phyloP scores from a whole-genome alignment of 768 basidiomycete genomes.

The Tephrocybe sp. region DNA sequence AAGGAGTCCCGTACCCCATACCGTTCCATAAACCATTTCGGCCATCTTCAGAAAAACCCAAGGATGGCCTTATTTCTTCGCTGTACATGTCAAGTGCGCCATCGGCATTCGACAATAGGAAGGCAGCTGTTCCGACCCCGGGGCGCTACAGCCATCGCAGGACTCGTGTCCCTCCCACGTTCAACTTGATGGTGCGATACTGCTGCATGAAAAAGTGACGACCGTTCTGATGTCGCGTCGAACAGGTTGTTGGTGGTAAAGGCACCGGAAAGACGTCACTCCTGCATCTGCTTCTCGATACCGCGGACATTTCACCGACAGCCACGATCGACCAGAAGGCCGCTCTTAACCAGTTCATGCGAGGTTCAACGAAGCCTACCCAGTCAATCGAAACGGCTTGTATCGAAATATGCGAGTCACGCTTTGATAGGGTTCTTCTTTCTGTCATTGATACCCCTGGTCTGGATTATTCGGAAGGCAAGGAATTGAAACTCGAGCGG shows the following conservation, averaged over 20 bases:
- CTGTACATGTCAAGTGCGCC: slow-evolving; percentile 67
- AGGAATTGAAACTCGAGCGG: slow-evolving; percentile 75
- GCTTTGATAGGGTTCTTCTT: slow-evolving; percentile 73
- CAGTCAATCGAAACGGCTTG: slow-evolving; percentile 63
- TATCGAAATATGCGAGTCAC: slow-evolving; percentile 81
- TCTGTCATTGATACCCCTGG: slow-evolving; percentile 88
- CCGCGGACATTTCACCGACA: slow-evolving; percentile 75
- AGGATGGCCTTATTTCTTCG: slow-evolving; percentile 57
- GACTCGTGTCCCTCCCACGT: slow-evolving; percentile 66
- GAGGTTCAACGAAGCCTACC: slow-evolving; percentile 58
- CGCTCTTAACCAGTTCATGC: slow-evolving; percentile 63
- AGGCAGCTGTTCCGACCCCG: slow-evolving; percentile 35
- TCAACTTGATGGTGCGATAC: slow-evolving; percentile 74
- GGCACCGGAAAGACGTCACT: slow-evolving; percentile 86
- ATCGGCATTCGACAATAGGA: slow-evolving; percentile 59
- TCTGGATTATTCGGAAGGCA: slow-evolving; percentile 69
- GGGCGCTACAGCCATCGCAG: slow-evolving; percentile 63
- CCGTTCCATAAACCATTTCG: slow-evolving; percentile 86
- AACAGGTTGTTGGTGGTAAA: slow-evolving; percentile 73
- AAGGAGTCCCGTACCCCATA: slow-evolving; percentile 53
- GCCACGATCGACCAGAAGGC: slow-evolving; percentile 74
- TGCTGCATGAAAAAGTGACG: slow-evolving; percentile 10
- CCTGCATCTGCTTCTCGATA: slow-evolving; percentile 76
- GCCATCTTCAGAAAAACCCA: slow-evolving; percentile 43
- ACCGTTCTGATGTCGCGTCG: not conserved